A percentile compares a stretch with the other conserved stretches of the same genome.
phyloP scores from a whole-genome alignment of 192 early-diverging fungal species.

The Haplosporangium gracile region DNA sequence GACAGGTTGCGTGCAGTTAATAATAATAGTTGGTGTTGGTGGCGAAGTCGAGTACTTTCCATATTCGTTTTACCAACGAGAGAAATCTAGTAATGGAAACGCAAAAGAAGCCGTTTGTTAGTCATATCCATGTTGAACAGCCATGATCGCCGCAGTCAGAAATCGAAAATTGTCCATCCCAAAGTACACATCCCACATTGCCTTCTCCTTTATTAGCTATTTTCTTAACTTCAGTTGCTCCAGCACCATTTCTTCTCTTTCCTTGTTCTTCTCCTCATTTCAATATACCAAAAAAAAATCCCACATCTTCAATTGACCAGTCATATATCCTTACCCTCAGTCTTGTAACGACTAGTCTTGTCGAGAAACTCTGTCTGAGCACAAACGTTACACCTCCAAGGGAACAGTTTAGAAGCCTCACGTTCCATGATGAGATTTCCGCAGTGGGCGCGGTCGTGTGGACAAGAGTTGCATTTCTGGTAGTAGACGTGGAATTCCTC shows the following conservation, averaged over 20 bases:
- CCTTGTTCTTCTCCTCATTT: too few species aligned
- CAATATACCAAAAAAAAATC: too few species aligned
- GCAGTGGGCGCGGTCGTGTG: slow-evolving; percentile 54
- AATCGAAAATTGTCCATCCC: too few species aligned
- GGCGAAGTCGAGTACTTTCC: background rate
- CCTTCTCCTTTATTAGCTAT: too few species aligned
- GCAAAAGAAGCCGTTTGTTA: background rate
- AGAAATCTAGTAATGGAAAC: slow-evolving; percentile 37
- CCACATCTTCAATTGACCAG: too few species aligned
- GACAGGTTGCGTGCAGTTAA: background rate
- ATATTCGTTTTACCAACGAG: slow-evolving; percentile 37
- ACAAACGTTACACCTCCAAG: slow-evolving; percentile 52
- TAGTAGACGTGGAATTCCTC: slow-evolving; percentile 55
- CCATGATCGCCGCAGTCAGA: background rate
- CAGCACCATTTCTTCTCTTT: too few species aligned
- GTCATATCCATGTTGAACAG: background rate
- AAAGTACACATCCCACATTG: background rate
- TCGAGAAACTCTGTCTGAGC: slow-evolving; percentile 55
- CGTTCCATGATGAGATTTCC: slow-evolving; percentile 51
- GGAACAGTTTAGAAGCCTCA: slow-evolving; percentile 52
- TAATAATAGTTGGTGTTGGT: background rate
- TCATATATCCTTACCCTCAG: slow-evolving; percentile 36
- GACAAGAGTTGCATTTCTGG: slow-evolving; percentile 57
- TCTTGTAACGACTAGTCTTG: slow-evolving; percentile 49
- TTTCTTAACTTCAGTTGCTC: too few species aligned